Evolutionary conservation across 306 rosid species (phyloP).

Genomic region (Pyrus communis): DNA sequence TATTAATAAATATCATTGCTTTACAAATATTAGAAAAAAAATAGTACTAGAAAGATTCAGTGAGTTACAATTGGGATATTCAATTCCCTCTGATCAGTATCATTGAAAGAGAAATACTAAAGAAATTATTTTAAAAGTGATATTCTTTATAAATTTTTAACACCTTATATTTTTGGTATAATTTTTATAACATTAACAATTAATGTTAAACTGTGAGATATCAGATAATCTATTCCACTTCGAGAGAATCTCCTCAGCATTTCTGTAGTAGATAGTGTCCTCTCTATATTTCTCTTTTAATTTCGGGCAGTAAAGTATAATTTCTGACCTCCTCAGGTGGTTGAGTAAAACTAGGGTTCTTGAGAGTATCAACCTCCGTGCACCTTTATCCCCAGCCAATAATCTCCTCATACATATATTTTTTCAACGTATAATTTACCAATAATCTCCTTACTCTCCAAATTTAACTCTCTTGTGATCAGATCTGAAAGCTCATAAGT

Average conservation of each 20-base stretch:
- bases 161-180: accelerated
- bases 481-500: conserved; percentile 1
- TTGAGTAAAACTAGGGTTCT: neutral
- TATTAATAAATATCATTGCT: too few relatives aligned
- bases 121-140: too few relatives aligned
- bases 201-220: accelerated
- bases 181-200: too few relatives aligned
- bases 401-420: neutral
- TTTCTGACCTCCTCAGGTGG: neutral
- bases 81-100: neutral
- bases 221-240: accelerated
- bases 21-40: neutral
- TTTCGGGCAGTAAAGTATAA: neutral
- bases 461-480: neutral
- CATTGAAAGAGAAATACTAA: too few relatives aligned
- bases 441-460: neutral
- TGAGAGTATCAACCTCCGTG: neutral
- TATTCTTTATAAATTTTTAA: accelerated
- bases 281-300: neutral
- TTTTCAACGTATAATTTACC: neutral
- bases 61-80: neutral
- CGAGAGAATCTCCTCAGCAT: accelerated
- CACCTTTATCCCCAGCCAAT: neutral
- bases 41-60: neutral
- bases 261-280: neutral